Conservation (phyloP, 2,329 filamentous ascomycete genomes). For the Dothidotthia symphoricarpi region DNA sequence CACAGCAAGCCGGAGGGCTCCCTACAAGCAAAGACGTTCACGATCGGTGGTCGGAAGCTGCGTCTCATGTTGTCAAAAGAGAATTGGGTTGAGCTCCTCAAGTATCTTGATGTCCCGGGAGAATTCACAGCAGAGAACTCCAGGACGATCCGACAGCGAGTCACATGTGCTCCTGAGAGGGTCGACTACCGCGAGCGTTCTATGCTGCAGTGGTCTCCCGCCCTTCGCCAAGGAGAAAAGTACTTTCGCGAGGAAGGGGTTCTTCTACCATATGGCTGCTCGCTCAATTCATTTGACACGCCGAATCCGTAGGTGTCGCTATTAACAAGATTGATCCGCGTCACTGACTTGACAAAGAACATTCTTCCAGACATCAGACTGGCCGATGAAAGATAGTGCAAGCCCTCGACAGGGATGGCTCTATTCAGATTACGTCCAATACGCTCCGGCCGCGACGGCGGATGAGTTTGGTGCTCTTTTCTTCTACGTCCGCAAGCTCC, state of each 20-base stretch:
- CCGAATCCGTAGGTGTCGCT: conserved; percentile 45
- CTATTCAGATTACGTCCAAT: conserved; percentile 26
- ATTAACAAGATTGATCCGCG: too few relatives aligned
- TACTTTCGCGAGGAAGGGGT: conserved; percentile 43
- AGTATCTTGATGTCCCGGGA: conserved; percentile 24
- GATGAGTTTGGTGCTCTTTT: conserved; percentile 46
- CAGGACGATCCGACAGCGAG: conserved; percentile 18
- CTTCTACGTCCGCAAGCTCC: conserved; percentile 31
- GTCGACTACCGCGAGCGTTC: conserved; percentile 38
- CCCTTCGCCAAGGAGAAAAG: conserved; percentile 23
- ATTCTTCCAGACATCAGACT: conserved; percentile 33
- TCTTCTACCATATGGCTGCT: conserved; percentile 43
- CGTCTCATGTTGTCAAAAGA: conserved; percentile 32
- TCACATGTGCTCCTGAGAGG: conserved; percentile 29
- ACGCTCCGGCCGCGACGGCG: conserved; percentile 20
- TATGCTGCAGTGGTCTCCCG: conserved; percentile 22
- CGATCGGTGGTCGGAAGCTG: conserved; percentile 19
- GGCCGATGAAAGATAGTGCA: conserved; percentile 42
- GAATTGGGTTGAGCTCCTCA: conserved; percentile 33
- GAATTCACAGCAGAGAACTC: conserved; percentile 25
- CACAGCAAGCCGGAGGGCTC: conserved; percentile 18
- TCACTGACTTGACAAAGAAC: conserved; percentile 27
- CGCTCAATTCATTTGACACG: conserved; percentile 29
- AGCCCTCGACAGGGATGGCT: conserved; percentile 43
- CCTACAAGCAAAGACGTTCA: conserved; percentile 38